A percentile compares a stretch with the other conserved stretches of the same genome.
Conservation (phyloP, 345 rosid species). For the Lumnitzera littorea region DNA sequence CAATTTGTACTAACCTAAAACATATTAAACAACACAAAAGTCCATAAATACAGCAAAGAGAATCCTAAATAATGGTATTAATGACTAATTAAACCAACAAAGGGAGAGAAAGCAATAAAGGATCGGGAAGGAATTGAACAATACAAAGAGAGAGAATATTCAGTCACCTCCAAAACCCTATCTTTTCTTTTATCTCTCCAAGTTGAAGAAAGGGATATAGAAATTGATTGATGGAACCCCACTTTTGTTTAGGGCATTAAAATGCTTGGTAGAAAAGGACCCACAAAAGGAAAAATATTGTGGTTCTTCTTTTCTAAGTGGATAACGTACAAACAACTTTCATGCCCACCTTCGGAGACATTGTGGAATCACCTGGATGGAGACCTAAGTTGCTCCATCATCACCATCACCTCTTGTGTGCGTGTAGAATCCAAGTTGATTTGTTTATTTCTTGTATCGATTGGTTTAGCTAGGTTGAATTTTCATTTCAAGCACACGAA, state of each 20-base stretch:
- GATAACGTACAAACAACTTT: conserved; percentile 14
- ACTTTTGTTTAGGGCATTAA: conserved; percentile 20
- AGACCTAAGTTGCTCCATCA: conserved; percentile 37
- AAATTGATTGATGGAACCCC: conserved; percentile 40
- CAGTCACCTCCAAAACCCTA: conserved; percentile 3
- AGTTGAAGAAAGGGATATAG: conserved; percentile 11
- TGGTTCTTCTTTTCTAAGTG: conserved; percentile 19
- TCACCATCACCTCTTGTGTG: conserved; percentile 18
- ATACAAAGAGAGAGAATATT: conserved; percentile 4
- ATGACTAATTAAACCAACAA: background rate
- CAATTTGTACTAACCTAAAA: too few species aligned
- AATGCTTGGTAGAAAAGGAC: conserved; percentile 9
- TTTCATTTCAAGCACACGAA: too few species aligned
- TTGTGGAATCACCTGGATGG: conserved; percentile 51
- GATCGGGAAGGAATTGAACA: background rate
- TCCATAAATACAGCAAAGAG: conserved; percentile 8
- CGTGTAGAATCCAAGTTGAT: too few species aligned
- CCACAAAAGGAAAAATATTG: conserved; percentile 11
- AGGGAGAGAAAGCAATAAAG: conserved; percentile 1
- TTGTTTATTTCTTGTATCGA: too few species aligned
- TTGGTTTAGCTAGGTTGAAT: too few species aligned
- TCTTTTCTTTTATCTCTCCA: conserved; percentile 7
- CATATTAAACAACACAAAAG: background rate
- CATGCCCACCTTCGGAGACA: conserved; percentile 16
- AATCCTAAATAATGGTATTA: conserved; percentile 6